Evolutionary conservation across 495 filamentous ascomycete species (phyloP).

Genomic region (Penicillium salamii): DNA sequence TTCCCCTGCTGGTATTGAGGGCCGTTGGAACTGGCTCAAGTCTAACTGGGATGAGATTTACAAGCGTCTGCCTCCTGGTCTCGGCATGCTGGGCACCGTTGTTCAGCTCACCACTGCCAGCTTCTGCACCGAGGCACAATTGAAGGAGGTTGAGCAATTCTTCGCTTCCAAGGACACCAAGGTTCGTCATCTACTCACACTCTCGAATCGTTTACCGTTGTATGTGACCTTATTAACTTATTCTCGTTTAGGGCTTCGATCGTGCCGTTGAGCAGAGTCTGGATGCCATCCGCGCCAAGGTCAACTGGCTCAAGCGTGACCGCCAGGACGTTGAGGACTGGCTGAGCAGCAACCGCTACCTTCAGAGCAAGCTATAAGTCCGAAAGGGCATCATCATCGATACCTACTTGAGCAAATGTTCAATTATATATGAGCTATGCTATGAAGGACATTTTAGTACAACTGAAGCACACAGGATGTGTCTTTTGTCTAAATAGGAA

Average conservation of each 20-base stretch:
- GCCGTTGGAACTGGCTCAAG: slow-evolving; percentile 79
- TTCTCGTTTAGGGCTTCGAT: slow-evolving; percentile 50
- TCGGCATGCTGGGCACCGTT: slow-evolving; percentile 81
- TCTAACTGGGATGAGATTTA: slow-evolving; percentile 80
- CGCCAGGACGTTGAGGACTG: slow-evolving; percentile 57
- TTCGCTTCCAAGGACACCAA: slow-evolving; percentile 79
- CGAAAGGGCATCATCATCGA: too few relatives aligned
- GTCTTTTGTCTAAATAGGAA: too few relatives aligned
- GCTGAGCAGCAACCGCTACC: slow-evolving; percentile 57
- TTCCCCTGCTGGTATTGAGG: slow-evolving; percentile 74
- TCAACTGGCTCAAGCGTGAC: slow-evolving; percentile 62
- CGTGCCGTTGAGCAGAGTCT: slow-evolving; percentile 59
- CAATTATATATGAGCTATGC: too few relatives aligned
- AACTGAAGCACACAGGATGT: too few relatives aligned
- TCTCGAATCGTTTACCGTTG: background rate
- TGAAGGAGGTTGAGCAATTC: slow-evolving; percentile 73
- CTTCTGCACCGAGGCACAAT: slow-evolving; percentile 74
- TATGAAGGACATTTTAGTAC: background rate
- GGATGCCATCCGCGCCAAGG: slow-evolving; percentile 59
- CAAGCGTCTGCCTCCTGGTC: slow-evolving; percentile 72
- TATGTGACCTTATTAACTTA: background rate
- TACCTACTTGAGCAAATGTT: too few relatives aligned
- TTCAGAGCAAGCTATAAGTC: slow-evolving; percentile 44
- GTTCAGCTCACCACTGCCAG: slow-evolving; percentile 80
- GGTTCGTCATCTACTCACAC: slow-evolving; percentile 33